Base-by-base conservation (phyloP, 2,329 filamentous ascomycete genomes). In the Pezicula neosporulosa region DNA sequence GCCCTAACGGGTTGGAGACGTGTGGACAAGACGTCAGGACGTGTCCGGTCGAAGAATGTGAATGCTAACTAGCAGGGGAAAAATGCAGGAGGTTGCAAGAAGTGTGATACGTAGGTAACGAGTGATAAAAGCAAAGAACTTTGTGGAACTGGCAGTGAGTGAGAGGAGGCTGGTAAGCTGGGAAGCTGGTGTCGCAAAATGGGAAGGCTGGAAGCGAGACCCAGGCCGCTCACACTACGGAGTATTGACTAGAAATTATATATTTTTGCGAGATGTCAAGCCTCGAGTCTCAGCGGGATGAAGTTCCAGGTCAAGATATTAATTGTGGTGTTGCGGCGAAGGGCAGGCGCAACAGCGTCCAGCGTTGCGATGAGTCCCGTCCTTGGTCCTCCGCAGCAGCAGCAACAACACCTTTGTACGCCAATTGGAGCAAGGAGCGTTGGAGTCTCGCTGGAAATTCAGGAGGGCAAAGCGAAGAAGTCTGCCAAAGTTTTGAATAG, bases 401-500 rank as follows among this genome's bases (percentile, higher is more conserved):
- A 24, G 30, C 30, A 33, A 33, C 30, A 33, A 10, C 30, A 33
- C 30, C 30, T 33, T 39, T 39, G 37, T 15, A 39, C 37, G 12
- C 37, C 30, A 33, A 33, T 33, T 33, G 30, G 30, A 33, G 30
- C 30, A 33, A 33, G 30, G 30, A 13, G 3, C 30, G 30, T 13
- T 33, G 30, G 37, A 3, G 9, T 9, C 8, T 10, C n/a, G 37
- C 45, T 7, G 21, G 38, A 44, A 47, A 30, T 4, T 38, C 38
- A 6, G 54, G 46, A 48, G 47, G 15, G 33, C 43, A 49, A 24
- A 38, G 4, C 37, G 44, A 42, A 44, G 52, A 51, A 56, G 41
- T 35, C 44, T 48, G 49, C 41, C 41, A 48, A 42, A 27, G 37
- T 15, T 16, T 54, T 56, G 45, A 42, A 50, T 53, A 56, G 39